phyloP scores from a whole-genome alignment of 805 yeast genomes.

The Soucietia sequanensis region DNA sequence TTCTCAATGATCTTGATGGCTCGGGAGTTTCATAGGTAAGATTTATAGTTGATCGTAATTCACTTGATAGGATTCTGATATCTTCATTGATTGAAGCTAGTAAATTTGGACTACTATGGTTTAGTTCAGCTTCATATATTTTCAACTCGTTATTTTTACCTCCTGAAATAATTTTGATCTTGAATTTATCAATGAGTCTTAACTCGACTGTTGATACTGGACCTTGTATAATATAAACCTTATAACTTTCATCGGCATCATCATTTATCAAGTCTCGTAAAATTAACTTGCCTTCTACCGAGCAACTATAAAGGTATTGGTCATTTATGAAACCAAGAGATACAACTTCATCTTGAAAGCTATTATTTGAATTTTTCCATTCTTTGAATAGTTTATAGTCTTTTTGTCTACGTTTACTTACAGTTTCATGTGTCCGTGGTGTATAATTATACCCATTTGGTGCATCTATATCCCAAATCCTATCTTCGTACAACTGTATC shows the following conservation, averaged over 20 bases:
- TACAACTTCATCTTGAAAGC: slow-evolving; percentile 21
- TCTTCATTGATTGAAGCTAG: slow-evolving; percentile 1
- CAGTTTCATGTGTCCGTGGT: too few species aligned
- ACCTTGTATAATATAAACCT: slow-evolving; percentile 20
- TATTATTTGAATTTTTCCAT: slow-evolving; percentile 26
- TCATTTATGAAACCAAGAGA: slow-evolving; percentile 22
- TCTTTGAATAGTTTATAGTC: slow-evolving; percentile 26
- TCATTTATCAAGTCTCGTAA: slow-evolving; percentile 37
- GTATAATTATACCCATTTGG: slow-evolving; percentile 1
- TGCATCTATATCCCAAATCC: slow-evolving; percentile 1
- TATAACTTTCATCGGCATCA: slow-evolving; percentile 29
- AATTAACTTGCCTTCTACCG: slow-evolving; percentile 31
- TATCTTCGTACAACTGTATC: slow-evolving; percentile 27
- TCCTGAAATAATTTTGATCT: slow-evolving; percentile 20
- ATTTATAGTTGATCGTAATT: slow-evolving; percentile 1
- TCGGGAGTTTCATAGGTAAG: slow-evolving; percentile 4
- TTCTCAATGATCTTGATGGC: slow-evolving; percentile 5
- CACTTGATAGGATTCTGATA: slow-evolving; percentile 1
- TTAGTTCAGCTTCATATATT: slow-evolving; percentile 20
- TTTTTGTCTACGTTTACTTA: neutral
- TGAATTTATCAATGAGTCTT: slow-evolving; percentile 6
- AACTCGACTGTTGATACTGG: slow-evolving; percentile 24
- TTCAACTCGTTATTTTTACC: slow-evolving; percentile 27
- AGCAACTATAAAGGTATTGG: slow-evolving; percentile 32
- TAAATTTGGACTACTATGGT: neutral